Percentiles rank a stretch among this genome's conserved stretches.
Evolutionary conservation across 441 rosid genomes (phyloP).

Genomic region (Euphorbia schlechtendalii): DNA sequence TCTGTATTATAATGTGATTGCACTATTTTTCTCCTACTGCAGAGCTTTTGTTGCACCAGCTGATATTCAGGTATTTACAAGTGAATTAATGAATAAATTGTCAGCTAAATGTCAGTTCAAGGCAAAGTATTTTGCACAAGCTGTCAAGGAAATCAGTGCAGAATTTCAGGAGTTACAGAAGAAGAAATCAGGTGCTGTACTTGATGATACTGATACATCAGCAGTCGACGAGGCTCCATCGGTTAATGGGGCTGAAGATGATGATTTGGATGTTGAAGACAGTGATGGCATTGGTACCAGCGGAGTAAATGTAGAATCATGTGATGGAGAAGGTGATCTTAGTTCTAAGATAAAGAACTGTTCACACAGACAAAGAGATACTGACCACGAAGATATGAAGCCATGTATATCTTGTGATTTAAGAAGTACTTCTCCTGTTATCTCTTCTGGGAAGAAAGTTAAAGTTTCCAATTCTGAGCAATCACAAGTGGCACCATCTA

Average conservation of each 20-base stretch:
- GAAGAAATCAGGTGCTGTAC: constrained; percentile 37
- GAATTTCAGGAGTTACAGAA: constrained; percentile 67
- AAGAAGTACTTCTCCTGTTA: constrained; percentile 30
- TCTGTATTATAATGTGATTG: constrained; percentile 13
- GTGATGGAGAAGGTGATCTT: constrained; percentile 32
- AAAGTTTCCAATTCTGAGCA: constrained; percentile 33
- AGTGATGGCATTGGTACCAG: constrained; percentile 27
- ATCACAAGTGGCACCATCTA: constrained; percentile 26
- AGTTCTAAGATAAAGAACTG: constrained; percentile 34
- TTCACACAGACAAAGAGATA: constrained; percentile 30
- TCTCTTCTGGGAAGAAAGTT: constrained; percentile 36
- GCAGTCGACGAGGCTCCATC: constrained; percentile 37
- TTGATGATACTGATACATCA: constrained; percentile 37
- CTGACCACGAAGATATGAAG: constrained; percentile 45
- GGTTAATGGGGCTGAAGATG: constrained; percentile 40
- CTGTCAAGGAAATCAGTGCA: constrained; percentile 71
- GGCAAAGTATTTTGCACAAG: constrained; percentile 69
- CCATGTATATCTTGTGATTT: constrained; percentile 33
- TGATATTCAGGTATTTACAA: constrained; percentile 81
- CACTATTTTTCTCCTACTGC: constrained; percentile 26
- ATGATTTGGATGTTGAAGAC: constrained; percentile 34
- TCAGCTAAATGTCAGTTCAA: constrained; percentile 63
- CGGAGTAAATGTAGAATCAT: constrained; percentile 31
- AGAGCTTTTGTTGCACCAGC: constrained; percentile 90
- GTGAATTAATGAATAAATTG: constrained; percentile 73